Conservation (phyloP, 2,329 filamentous ascomycete genomes). For the Arthrocladium fulminans region DNA sequence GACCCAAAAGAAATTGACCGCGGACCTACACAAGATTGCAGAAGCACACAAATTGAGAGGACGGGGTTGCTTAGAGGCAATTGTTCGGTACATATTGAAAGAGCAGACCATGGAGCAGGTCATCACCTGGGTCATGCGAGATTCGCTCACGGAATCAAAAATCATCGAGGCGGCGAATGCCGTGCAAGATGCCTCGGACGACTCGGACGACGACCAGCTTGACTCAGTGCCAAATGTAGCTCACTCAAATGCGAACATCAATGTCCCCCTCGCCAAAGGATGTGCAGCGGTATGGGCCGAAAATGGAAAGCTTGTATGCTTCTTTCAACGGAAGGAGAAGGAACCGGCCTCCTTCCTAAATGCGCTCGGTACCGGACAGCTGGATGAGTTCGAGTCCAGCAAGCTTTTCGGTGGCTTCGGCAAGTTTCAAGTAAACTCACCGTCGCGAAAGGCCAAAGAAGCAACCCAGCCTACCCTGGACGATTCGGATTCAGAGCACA, state of each 20-base stretch:
- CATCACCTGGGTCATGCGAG: conserved; percentile 44
- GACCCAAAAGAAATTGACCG: conserved; percentile 40
- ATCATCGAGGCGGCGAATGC: conserved; percentile 36
- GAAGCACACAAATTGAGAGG: conserved; percentile 45
- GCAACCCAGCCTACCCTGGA: conserved; percentile 36
- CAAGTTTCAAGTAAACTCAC: conserved; percentile 45
- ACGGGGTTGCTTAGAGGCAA: conserved; percentile 51
- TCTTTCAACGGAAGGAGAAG: conserved; percentile 46
- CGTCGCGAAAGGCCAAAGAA: conserved; percentile 38
- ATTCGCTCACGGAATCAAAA: conserved; percentile 48
- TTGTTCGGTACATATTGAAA: conserved; percentile 53
- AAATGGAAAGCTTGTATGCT: conserved; percentile 50
- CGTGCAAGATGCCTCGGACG: conserved; percentile 71
- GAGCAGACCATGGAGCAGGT: conserved; percentile 52
- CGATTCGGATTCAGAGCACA: conserved; percentile 37
- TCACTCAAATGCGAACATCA: conserved; percentile 49
- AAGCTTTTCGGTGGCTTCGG: conserved; percentile 57
- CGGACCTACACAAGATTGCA: conserved; percentile 47
- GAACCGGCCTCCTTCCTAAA: conserved; percentile 44
- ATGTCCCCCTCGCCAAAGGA: conserved; percentile 53
- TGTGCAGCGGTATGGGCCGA: conserved; percentile 50
- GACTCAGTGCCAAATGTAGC: conserved; percentile 26
- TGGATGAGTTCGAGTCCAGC: conserved; percentile 40
- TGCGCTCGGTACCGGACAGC: conserved; percentile 39
- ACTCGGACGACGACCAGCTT: conserved; percentile 57